These are phyloP conservation scores for Sordariomycetes sp. DNA, from an alignment of 2,329 filamentous ascomycete genomes.

Conservation along the genomic window DNA sequence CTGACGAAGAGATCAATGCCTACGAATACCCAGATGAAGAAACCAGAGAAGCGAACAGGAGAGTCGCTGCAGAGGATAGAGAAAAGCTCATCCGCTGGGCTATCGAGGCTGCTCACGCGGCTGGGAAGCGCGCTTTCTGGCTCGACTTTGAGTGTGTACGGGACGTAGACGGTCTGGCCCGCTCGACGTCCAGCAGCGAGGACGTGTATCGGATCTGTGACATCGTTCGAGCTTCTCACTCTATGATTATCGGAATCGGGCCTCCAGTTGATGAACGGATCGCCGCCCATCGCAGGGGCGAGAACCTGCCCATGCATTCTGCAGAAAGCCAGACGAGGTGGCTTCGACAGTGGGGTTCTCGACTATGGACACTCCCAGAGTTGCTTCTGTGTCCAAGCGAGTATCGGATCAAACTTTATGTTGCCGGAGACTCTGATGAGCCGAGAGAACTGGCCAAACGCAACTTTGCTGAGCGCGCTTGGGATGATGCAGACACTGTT, in stretches of 20 bases:
- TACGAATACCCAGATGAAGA: constrained; percentile 8
- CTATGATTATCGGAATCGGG: constrained; percentile 29
- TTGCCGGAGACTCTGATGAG: constrained; percentile 4
- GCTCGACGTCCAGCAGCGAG: constrained; percentile 13
- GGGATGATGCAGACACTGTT: constrained; percentile 26
- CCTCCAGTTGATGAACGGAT: constrained; percentile 6
- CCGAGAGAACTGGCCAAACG: constrained; percentile 21
- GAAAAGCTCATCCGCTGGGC: constrained; percentile 22
- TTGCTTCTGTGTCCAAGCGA: constrained; percentile 12
- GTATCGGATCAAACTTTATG: constrained; percentile 9
- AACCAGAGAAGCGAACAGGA: constrained; percentile 8
- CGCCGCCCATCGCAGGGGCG: constrained; percentile 8
- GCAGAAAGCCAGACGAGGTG: constrained; percentile 6
- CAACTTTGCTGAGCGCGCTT: constrained; percentile 27
- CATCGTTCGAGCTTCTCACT: constrained; percentile 30
- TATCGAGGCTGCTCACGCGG: constrained; percentile 23
- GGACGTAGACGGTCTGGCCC: constrained; percentile 16
- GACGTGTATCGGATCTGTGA: constrained; percentile 33
- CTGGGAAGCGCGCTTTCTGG: constrained; percentile 30
- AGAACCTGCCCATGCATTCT: constrained; percentile 14
- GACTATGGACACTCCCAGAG: constrained; percentile 37
- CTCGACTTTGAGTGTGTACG: constrained; percentile 31
- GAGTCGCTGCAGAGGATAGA: constrained; percentile 13
- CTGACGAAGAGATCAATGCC: constrained; percentile 8
- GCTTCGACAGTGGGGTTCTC: constrained; percentile 31